Conservation (phyloP, 768 basidiomycete species). For the Austroboletus festivus region DNA sequence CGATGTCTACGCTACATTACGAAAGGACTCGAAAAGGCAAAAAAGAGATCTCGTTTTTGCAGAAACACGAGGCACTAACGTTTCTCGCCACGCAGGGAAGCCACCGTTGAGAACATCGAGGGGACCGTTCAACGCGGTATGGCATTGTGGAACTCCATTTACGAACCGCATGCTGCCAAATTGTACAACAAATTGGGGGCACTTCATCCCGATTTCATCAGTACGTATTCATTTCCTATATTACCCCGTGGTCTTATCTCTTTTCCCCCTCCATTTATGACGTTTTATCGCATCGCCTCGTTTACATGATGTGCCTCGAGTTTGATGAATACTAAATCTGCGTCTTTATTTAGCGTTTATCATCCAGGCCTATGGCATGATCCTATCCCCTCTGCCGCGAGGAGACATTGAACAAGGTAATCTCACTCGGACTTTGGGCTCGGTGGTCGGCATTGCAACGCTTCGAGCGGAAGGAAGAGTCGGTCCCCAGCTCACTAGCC, state of each 20-base stretch:
- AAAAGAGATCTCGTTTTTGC: constrained; percentile 17
- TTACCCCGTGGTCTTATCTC: constrained; percentile 38
- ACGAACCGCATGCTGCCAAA: constrained; percentile 86
- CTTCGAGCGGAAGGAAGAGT: constrained; percentile 83
- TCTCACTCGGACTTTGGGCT: constrained; percentile 80
- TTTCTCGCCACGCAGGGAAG: constrained; percentile 44
- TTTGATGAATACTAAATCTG: constrained; percentile 29
- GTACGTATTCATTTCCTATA: constrained; percentile 49
- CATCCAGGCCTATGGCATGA: constrained; percentile 79
- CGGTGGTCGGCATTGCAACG: constrained; percentile 80
- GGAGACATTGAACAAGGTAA: constrained; percentile 72
- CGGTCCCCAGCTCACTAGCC: constrained; percentile 83
- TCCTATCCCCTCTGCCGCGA: constrained; percentile 72
- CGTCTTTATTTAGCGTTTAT: constrained; percentile 62
- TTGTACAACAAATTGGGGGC: constrained; percentile 81
- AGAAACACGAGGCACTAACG: constrained; percentile 22
- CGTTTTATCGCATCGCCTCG: constrained; percentile 30
- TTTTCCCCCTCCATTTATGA: constrained; percentile 21
- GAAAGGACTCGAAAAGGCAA: constrained; percentile 66
- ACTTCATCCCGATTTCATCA: constrained; percentile 93
- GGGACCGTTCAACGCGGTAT: constrained; percentile 65
- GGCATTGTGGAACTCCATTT: constrained; percentile 82
- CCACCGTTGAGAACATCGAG: constrained; percentile 62
- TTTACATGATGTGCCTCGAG: constrained; percentile 30
- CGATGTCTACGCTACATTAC: constrained; percentile 72